Evolutionary conservation across 345 rosid genomes (phyloP), one percentile per base, ranked within the genome.

Genomic region (Cochlearia excelsa): DNA sequence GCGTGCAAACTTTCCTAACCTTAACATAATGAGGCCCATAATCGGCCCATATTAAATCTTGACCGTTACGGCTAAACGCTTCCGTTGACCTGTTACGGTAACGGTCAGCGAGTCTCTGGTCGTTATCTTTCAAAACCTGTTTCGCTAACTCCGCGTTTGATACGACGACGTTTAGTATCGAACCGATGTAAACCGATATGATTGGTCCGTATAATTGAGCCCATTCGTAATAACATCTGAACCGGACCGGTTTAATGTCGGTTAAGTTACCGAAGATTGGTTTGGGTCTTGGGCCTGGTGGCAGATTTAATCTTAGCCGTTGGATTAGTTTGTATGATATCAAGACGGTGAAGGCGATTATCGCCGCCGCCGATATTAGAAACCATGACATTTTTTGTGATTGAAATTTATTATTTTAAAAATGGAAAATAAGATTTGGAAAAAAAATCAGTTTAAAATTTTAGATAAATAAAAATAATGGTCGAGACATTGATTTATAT

Each of bases 11-110:
- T 56, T 81, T 88, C 62, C 98, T 78, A 5, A 88, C 98, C 84
- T 86, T 92, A 0, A 92, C 98, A 45, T 86, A 92, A 47, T 92
- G 98, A n/a, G 98, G 90, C 1, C 96, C 95, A 28, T 88, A 92
- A 49, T 92, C 98, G 0, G 98, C 98, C 98, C 98, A 92, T 10
- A 88, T 92, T 0, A 92, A 88, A 65, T 92, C 98, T 55, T 83
- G 55, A 0, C 98, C 96, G 30, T 88, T 83, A 57, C 82, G 81
- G 66, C 96, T 88, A 54, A 92, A 92, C 70, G 79, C 86, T 2
- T 90, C 90, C 0, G 88, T 73, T 1, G 88, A 80, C 52, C 96
- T 55, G 45, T 76, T 88, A 53, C 98, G 49, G 54, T 92, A 87
- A 49, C 98, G 35, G 55, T 88, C 87, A 1, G 96, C 88, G 5